Conservation (phyloP, 2,329 filamentous ascomycete genomes). For the Ascochyta koolunga region DNA sequence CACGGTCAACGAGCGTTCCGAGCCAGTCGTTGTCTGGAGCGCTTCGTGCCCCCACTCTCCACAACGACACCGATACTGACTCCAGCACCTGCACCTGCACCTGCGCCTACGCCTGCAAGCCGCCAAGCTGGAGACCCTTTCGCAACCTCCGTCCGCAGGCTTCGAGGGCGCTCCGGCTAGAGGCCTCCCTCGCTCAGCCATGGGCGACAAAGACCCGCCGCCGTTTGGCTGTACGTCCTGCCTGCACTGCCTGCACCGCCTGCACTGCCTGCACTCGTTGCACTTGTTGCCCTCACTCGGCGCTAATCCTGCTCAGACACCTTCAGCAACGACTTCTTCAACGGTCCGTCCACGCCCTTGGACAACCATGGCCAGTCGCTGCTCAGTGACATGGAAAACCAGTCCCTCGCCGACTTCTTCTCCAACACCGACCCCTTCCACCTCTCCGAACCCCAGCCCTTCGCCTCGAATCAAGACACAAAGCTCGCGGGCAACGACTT, state of each 20-base stretch:
- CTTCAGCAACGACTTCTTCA: conserved; percentile 35
- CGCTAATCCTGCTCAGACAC: conserved; percentile 32
- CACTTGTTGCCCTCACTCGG: background rate
- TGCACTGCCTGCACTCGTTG: no score
- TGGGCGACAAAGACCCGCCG: conserved; percentile 42
- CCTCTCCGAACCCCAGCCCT: conserved; percentile 23
- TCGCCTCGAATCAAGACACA: conserved; percentile 21
- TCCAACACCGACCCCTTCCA: conserved; percentile 37
- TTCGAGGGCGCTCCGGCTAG: conserved; percentile 34
- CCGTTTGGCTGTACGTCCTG: conserved; percentile 43
- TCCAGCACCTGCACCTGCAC: no score
- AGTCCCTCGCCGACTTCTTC: conserved; percentile 44
- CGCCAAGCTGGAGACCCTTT: conserved; percentile 40
- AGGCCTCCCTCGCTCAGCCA: conserved; percentile 34
- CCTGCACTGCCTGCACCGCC: background rate
- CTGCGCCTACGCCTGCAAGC: no score
- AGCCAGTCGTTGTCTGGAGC: background rate
- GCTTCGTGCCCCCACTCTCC: conserved; percentile 1
- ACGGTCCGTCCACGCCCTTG: conserved; percentile 16
- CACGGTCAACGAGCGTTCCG: background rate
- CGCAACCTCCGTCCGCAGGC: conserved; percentile 29
- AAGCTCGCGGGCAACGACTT: conserved; percentile 34
- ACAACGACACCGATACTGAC: background rate
- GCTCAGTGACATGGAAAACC: conserved; percentile 40
- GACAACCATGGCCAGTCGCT: conserved; percentile 35